Base-by-base conservation (phyloP, 495 filamentous ascomycete genomes). In the Penicillium paradoxum region DNA sequence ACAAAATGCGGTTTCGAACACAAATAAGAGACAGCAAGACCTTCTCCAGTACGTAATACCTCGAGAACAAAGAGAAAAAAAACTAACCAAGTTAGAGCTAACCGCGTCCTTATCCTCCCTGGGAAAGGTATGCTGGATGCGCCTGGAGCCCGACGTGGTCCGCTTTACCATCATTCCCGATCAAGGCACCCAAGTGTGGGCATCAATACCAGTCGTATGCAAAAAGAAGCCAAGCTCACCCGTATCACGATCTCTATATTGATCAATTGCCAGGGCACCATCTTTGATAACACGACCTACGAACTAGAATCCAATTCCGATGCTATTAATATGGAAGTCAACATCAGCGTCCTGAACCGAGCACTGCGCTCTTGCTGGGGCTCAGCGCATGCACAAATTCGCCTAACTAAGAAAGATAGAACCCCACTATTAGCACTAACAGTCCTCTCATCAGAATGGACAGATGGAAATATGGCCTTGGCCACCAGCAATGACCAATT, bases 101-200 rank as follows among this genome's bases (percentile, higher is more conserved):
- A 84, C 83, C 3, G 86, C 87, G 7, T 96, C 91, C 4, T 79
- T 97, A 49, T 83, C 84, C 44, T 91, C 90, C 6, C 76, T 97
- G 30, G 90, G 91, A 50, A 92, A 93, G 67, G 82, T 95, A 57
- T 93, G 91, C 36, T 97, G 95, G 93, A 78, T 97, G 42, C 87
- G 90, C 39, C 84, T 98, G 22, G 87, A 91, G 69, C 77, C 89
- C 66, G 83, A 91, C 45, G 83, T 85, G 18, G 81, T 95, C 51
- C 90, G 90, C 58, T 96, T 98, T 75, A 97, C 95, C 50, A 87
- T 96, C 64, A 91, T 96, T 56, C 90, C 91, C 6, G 91, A 96
- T 57, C 84, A 87, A 60, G 90, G 93, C 19, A 90, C 90, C 10
- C 91, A 97, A 78, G 93, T 97, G 27, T 98, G 95, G 93, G 88